Percentiles rank a stretch among this genome's conserved stretches.
phyloP scores from a whole-genome alignment of 2,329 filamentous ascomycete species.

The Neurospora crassa region DNA sequence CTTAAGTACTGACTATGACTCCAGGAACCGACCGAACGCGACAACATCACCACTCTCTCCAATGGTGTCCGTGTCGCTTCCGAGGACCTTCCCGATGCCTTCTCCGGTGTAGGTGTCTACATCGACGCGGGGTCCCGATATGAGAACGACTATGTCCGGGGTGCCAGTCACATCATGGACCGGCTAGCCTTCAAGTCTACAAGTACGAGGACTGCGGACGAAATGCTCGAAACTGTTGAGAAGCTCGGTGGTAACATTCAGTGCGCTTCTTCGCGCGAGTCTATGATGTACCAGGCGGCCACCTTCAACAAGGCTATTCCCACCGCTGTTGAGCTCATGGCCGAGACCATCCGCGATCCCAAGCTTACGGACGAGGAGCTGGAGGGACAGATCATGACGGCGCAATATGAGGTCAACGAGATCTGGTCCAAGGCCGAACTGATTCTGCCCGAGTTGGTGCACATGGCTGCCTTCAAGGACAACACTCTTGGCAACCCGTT shows the following conservation, averaged over 20 bases:
- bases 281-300: constrained; percentile 97
- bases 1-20: constrained; percentile 5
- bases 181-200: constrained; percentile 91
- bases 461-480: constrained; percentile 90
- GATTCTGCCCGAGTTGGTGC: constrained; percentile 88
- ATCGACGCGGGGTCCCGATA: constrained; percentile 92
- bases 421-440: constrained; percentile 97
- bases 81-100: constrained; percentile 87
- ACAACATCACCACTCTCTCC: constrained; percentile 75
- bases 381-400: constrained; percentile 75
- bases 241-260: constrained; percentile 90
- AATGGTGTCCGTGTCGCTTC: constrained; percentile 94
- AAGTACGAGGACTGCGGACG: constrained; percentile 58
- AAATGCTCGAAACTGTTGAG: constrained; percentile 83
- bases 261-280: constrained; percentile 89
- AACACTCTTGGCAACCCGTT: constrained; percentile 94
- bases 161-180: constrained; percentile 94
- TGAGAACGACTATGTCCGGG: constrained; percentile 75
- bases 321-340: constrained; percentile 70
- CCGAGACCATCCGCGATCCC: constrained; percentile 87
- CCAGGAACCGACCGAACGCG: constrained; percentile 76
- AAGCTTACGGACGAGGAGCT: constrained; percentile 81
- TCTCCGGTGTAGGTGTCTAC: constrained; percentile 91
- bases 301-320: constrained; percentile 93
- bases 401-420: constrained; percentile 90